Percentiles rank a stretch among this genome's conserved stretches.
Evolutionary conservation across 768 basidiomycete species (phyloP).

Genomic region (Serendipita sp.): DNA sequence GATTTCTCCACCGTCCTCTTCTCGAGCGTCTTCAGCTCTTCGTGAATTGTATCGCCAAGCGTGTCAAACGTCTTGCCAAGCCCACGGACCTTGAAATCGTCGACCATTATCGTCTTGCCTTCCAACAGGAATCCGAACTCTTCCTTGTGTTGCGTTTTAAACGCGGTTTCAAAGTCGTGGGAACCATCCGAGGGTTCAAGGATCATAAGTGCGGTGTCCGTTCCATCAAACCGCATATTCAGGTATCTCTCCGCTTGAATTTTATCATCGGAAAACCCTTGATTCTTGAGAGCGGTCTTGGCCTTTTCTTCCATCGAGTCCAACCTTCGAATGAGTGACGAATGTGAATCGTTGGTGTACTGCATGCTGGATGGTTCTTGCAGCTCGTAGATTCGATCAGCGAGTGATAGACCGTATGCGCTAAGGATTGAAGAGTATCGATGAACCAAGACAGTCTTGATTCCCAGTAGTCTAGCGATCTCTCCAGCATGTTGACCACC

Average conservation of each 20-base stretch:
- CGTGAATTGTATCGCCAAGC: constrained; percentile 63
- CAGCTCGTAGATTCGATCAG: constrained; percentile 71
- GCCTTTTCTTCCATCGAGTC: constrained; percentile 54
- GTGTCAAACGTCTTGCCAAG: constrained; percentile 81
- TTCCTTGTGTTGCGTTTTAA: constrained; percentile 62
- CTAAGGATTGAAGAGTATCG: constrained; percentile 86
- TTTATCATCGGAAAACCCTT: constrained; percentile 67
- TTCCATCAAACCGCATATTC: constrained; percentile 88
- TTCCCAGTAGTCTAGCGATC: constrained; percentile 73
- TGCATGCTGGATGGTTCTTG: constrained; percentile 82
- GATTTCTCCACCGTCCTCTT: constrained; percentile 24
- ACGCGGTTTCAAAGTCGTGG: constrained; percentile 66
- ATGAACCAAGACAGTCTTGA: constrained; percentile 76
- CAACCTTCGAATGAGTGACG: constrained; percentile 44
- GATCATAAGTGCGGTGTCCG: constrained; percentile 86
- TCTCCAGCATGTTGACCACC: constrained; percentile 91
- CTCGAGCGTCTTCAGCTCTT: constrained; percentile 45
- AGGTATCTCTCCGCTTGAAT: constrained; percentile 67
- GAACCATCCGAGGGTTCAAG: constrained; percentile 37
- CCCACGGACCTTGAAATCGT: constrained; percentile 86
- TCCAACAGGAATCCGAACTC: constrained; percentile 90
- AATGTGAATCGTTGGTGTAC: constrained; percentile 44
- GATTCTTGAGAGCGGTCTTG: constrained; percentile 45
- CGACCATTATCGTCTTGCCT: constrained; percentile 67
- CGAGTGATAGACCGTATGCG: constrained; percentile 85